Percentiles rank a stretch among this genome's conserved stretches.
Conservation (phyloP, 106 monocot species). For the Acanthochlamys bracteata region DNA sequence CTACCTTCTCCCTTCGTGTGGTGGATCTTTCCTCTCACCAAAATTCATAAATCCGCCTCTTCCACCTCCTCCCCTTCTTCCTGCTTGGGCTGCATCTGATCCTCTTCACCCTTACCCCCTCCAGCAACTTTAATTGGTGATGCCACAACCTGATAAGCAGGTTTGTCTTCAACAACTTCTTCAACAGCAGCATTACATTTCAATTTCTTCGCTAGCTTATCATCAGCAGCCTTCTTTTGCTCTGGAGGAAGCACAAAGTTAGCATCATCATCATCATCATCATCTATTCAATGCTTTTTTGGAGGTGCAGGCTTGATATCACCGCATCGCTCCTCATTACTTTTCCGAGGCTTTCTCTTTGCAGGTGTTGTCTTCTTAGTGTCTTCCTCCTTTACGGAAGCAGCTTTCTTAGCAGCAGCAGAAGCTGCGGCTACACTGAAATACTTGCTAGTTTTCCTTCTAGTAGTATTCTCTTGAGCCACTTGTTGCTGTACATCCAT, state of each 20-base stretch:
- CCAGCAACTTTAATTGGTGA: conserved; percentile 45
- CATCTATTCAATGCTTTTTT: conserved; percentile 35
- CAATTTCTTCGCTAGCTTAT: conserved; percentile 37
- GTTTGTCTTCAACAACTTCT: conserved; percentile 29
- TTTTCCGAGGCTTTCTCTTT: conserved; percentile 47
- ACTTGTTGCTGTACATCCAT: neutral
- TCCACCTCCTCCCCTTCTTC: conserved; percentile 82
- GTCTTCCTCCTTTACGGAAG: conserved; percentile 22
- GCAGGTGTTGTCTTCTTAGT: conserved; percentile 18
- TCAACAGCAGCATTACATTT: conserved; percentile 22
- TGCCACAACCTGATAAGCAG: conserved; percentile 19
- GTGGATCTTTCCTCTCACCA: conserved; percentile 90
- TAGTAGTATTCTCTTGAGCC: conserved; percentile 32
- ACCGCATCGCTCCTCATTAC: conserved; percentile 15
- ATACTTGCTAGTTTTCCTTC: conserved; percentile 88
- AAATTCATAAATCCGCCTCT: conserved; percentile 88
- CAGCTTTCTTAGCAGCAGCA: conserved; percentile 21
- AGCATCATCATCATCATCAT: conserved; percentile 57
- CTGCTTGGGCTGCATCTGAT: conserved; percentile 36
- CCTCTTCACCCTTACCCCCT: conserved; percentile 68
- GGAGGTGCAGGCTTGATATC: conserved; percentile 27
- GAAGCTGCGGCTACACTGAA: conserved; percentile 27
- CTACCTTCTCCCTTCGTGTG: conserved; percentile 97
- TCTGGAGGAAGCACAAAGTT: conserved; percentile 47
- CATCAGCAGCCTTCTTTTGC: conserved; percentile 30